Conservation (phyloP, 2,329 filamentous ascomycete species). For the Calonectria pseudoturangicola region DNA sequence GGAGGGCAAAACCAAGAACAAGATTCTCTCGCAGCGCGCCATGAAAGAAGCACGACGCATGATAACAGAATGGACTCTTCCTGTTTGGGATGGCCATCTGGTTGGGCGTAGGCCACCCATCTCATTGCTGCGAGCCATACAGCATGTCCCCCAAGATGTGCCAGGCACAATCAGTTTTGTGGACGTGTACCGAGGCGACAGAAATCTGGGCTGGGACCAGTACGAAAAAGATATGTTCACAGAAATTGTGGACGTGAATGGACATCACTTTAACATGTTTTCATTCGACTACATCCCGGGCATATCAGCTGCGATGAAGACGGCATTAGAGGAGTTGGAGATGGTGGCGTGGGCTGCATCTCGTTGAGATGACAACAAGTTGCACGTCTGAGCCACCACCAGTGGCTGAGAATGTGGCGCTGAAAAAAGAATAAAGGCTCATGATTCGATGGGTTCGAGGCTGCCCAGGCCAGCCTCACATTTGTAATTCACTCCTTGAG, state of each 20-base stretch:
- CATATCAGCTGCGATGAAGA: slow-evolving; percentile 54
- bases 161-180: slow-evolving; percentile 57
- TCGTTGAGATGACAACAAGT: background rate
- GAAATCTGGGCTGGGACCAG: slow-evolving; percentile 68
- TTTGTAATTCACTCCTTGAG: background rate
- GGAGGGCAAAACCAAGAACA: slow-evolving; percentile 59
- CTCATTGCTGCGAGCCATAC: slow-evolving; percentile 67
- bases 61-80: slow-evolving; percentile 64
- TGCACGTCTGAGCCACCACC: background rate
- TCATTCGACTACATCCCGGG: slow-evolving; percentile 53
- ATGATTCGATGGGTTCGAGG: background rate
- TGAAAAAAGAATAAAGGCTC: background rate
- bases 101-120: slow-evolving; percentile 60
- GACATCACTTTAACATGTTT: slow-evolving; percentile 72
- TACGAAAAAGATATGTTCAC: slow-evolving; percentile 67
- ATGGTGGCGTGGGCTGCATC: slow-evolving; percentile 1
- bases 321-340: slow-evolving; percentile 48
- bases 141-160: slow-evolving; percentile 60
- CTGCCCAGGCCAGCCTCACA: background rate
- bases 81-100: slow-evolving; percentile 59
- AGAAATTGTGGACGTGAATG: slow-evolving; percentile 68
- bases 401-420: background rate
- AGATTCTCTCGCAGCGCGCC: slow-evolving; percentile 60
- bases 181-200: slow-evolving; percentile 66
- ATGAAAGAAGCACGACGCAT: slow-evolving; percentile 66